These are phyloP conservation scores for Durusdinium trenchii DNA, from an alignment of 73 alveolate genomes.

Conservation along the genomic window DNA sequence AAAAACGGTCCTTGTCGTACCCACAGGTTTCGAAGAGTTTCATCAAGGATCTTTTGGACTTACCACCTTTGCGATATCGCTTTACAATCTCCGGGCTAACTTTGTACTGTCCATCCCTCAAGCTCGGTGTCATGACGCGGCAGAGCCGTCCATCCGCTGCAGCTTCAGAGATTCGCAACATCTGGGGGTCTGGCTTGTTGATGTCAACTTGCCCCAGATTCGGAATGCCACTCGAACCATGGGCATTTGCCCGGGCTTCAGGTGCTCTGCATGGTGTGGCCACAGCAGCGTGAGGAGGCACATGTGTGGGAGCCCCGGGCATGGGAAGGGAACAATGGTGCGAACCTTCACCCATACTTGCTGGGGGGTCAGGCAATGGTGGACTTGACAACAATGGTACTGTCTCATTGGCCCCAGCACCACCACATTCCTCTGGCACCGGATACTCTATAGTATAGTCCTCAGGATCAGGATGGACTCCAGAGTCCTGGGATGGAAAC, in stretches of 20 bases:
- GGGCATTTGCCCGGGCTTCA: not conserved
- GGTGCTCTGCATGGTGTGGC: constrained; percentile 27
- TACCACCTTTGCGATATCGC: not conserved
- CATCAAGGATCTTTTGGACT: not conserved
- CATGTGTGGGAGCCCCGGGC: not conserved
- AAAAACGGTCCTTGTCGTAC: not conserved
- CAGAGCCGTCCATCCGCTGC: not conserved
- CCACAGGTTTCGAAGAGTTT: constrained; percentile 25
- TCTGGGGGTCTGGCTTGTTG: not conserved
- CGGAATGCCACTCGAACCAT: not conserved
- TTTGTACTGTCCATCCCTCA: not conserved
- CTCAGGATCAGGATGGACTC: too few species aligned
- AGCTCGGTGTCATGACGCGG: not conserved
- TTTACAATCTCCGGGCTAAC: not conserved
- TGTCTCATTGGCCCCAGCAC: too few species aligned
- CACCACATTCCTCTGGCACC: too few species aligned
- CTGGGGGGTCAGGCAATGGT: too few species aligned
- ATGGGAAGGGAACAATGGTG: too few species aligned
- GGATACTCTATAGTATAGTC: too few species aligned
- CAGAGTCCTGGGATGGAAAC: too few species aligned
- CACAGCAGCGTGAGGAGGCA: not conserved
- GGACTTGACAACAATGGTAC: too few species aligned
- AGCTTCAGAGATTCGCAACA: not conserved
- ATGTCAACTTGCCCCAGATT: not conserved
- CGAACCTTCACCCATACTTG: too few species aligned